Evolutionary conservation across 2,329 filamentous ascomycete genomes (phyloP).

Genomic region (Cordyceps cicadae): DNA sequence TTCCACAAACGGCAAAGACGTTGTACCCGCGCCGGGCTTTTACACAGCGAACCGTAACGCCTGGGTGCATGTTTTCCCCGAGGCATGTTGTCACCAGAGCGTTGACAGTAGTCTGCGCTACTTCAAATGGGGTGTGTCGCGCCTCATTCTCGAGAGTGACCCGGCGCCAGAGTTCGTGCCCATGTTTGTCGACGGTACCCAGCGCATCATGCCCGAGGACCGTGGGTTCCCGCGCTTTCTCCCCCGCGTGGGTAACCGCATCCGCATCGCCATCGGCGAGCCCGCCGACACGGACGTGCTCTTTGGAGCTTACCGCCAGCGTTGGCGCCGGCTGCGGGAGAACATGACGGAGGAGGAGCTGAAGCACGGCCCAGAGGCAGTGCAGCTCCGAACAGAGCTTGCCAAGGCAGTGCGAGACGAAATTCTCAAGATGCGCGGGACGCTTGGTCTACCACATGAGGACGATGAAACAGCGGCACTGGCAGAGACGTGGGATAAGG

Average conservation of each 20-base stretch:
- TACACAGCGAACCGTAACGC: constrained; percentile 61
- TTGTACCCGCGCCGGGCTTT: constrained; percentile 62
- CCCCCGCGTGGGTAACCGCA: constrained; percentile 62
- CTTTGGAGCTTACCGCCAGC: constrained; percentile 68
- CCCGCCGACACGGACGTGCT: constrained; percentile 62
- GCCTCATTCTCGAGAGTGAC: constrained; percentile 82
- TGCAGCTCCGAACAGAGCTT: constrained; percentile 64
- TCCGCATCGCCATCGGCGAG: constrained; percentile 73
- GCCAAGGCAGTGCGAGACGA: constrained; percentile 70
- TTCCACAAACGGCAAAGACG: constrained; percentile 58
- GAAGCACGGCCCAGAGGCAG: constrained; percentile 51
- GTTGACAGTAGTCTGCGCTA: constrained; percentile 74
- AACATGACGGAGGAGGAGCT: constrained; percentile 40
- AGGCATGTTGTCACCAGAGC: constrained; percentile 89
- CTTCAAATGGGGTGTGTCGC: constrained; percentile 95
- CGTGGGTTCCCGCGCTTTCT: constrained; percentile 72
- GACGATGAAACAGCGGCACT: constrained; percentile 69
- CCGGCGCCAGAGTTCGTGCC: constrained; percentile 83
- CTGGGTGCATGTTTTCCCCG: constrained; percentile 95
- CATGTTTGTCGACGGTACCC: constrained; percentile 88
- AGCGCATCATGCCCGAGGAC: constrained; percentile 80
- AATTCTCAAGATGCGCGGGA: constrained; percentile 67
- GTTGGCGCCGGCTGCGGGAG: constrained; percentile 62
- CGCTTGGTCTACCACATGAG: constrained; percentile 62
- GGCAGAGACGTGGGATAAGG: constrained; percentile 69